Percentiles rank a stretch among this genome's conserved stretches.
These are phyloP conservation scores for Cladosporium sp. DNA, from an alignment of 2,329 filamentous ascomycete genomes.

Conservation along the genomic window DNA sequence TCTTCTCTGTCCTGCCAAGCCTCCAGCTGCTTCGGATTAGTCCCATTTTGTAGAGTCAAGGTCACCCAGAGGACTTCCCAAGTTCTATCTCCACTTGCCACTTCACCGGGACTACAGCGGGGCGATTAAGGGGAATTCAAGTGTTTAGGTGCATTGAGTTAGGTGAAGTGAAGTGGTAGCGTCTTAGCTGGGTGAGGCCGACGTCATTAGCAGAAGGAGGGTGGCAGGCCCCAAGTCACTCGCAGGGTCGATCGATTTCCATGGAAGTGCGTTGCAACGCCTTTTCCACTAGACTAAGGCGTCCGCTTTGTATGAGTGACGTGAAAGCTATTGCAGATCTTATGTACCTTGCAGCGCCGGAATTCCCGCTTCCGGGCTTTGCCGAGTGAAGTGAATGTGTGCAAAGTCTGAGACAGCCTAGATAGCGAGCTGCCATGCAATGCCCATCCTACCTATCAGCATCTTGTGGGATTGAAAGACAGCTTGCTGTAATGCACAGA, in stretches of 20 bases:
- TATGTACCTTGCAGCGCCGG: neutral
- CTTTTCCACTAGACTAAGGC: neutral
- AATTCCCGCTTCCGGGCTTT: neutral
- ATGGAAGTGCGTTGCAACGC: neutral
- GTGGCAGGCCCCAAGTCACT: neutral
- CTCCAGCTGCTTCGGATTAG: neutral
- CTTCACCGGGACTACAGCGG: neutral
- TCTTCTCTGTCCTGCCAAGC: neutral
- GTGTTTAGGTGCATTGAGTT: neutral
- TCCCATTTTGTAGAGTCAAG: neutral
- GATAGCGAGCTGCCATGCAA: neutral
- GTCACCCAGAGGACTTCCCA: neutral
- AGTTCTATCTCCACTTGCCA: neutral
- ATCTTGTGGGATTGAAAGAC: too few relatives aligned
- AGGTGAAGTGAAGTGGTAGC: neutral
- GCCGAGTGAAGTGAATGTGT: neutral
- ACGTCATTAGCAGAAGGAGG: neutral
- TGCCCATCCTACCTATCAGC: too few relatives aligned
- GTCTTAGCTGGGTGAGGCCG: neutral
- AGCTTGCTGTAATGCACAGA: too few relatives aligned
- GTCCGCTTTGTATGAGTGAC: neutral
- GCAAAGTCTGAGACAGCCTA: neutral
- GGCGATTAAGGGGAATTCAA: neutral
- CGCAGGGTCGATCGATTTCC: neutral
- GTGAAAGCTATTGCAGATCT: neutral